phyloP scores from a whole-genome alignment of 208 protist genomes.

The Acanthamoeba royreba region DNA sequence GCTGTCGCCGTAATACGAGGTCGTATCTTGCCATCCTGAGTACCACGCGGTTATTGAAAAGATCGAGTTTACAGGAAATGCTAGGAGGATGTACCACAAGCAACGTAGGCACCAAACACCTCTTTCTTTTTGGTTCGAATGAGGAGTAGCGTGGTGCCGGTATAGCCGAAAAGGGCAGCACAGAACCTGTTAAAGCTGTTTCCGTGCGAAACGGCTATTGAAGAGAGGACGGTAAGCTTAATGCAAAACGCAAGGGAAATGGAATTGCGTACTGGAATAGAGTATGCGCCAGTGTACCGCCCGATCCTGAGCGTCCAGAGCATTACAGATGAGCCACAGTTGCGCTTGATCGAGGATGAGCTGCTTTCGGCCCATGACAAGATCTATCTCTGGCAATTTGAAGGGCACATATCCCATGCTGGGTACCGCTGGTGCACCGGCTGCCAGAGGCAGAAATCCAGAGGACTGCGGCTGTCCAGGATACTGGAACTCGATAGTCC shows the following conservation, averaged over 20 bases:
- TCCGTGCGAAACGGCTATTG: not conserved
- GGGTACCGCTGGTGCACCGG: not conserved
- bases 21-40: conserved; percentile 24
- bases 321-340: not conserved
- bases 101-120: conserved; percentile 18
- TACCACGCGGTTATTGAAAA: not conserved
- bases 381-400: not conserved
- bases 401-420: not conserved
- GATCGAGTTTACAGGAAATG: not conserved
- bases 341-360: not conserved
- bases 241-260: not conserved
- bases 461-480: not conserved
- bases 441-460: not conserved
- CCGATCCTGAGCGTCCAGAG: not conserved
- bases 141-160: not conserved
- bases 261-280: not conserved
- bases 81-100: not conserved
- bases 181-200: conserved; percentile 49
- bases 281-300: not conserved
- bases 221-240: not conserved
- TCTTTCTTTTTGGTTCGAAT: not conserved
- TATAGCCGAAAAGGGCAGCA: not conserved
- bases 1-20: not conserved
- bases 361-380: not conserved
- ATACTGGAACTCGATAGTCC: not conserved